Base-by-base conservation (phyloP, 345 rosid genomes). In the Odontarrhena argentea region DNA sequence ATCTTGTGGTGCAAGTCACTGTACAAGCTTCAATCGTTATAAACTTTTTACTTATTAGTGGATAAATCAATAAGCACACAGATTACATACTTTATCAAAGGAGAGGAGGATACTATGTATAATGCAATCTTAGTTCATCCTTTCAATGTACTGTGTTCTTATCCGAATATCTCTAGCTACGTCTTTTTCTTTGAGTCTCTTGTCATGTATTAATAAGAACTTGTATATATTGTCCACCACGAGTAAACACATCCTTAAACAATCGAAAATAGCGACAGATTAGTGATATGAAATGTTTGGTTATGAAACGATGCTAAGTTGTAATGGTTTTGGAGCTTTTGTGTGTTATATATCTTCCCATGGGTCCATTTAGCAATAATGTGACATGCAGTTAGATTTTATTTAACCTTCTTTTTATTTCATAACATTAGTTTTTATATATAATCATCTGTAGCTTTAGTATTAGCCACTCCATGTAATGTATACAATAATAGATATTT, bases 241-340 rank as follows among this genome's bases (percentile, higher is more conserved):
- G 65, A 55, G 65, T 56, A 48, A 71, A 71, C 47, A 41, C 18
- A 71, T 71, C 76, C 76, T 71, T 71, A 71, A 64, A 71, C 65
- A 64, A 71, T 71, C 76, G 76, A 71, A 71, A 71, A 71, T 64
- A 71, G 70, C 70, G 76, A 64, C 76, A 63, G 30, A 56, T 64
- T 71, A 64, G 65, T 56, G 70, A 64, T 63, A 64, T 48, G 53
- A 64, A 56, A 64, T 56, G 70, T 35, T 56, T 71, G 70, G 76
- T 53, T 41, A 24, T 35, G 70, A 56, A 48, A 41, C 59, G 42
- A 48, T 49, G 65, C 13, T 41, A 15, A 6, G 40, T 40, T 35
- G 47, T 46, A 55, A 30, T 54, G 46, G 45, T 22, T 56, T 48
- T 32, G 52, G 45, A 56, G 38, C 60, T 56, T 64, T 71, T 59